Evolutionary conservation across 2,329 filamentous ascomycete genomes (phyloP).

Genomic region (Fusarium robinianum): DNA sequence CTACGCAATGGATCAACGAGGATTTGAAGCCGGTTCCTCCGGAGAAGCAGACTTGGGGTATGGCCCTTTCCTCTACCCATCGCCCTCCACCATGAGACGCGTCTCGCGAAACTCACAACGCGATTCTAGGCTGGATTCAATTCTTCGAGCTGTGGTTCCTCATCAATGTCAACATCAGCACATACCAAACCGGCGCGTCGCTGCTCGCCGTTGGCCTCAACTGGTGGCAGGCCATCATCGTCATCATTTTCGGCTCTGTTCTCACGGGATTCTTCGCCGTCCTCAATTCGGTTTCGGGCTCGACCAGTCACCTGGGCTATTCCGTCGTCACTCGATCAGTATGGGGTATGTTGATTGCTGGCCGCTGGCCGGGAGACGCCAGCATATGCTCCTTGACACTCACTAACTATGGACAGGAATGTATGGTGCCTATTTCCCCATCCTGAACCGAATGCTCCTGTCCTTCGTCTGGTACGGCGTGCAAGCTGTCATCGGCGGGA

Average conservation of each 20-base stretch:
- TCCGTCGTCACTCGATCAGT: constrained; percentile 3
- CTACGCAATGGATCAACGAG: constrained; percentile 6
- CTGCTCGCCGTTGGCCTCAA: constrained; percentile 3
- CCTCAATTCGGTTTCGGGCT: not conserved
- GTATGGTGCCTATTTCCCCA: not conserved
- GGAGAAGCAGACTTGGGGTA: constrained; percentile 2
- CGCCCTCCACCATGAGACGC: too few relatives aligned
- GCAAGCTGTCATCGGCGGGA: constrained; percentile 1
- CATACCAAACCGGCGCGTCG: constrained; percentile 3
- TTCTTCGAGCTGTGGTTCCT: not conserved
- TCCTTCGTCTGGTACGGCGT: constrained; percentile 3
- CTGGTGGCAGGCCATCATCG: constrained; percentile 3
- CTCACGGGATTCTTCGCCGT: not conserved
- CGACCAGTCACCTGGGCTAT: constrained; percentile 3
- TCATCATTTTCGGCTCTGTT: not conserved
- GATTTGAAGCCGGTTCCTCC: not conserved
- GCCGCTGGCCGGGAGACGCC: too few relatives aligned
- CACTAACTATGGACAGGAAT: not conserved
- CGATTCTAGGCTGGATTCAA: not conserved
- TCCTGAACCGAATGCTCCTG: not conserved
- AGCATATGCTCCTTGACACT: too few relatives aligned
- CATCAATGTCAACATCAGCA: not conserved
- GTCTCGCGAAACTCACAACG: too few relatives aligned
- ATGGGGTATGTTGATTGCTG: constrained; percentile 3
- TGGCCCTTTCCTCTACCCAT: too few relatives aligned